phyloP scores from a whole-genome alignment of 192 early-diverging fungal species.

The Linnemannia hyalina region DNA sequence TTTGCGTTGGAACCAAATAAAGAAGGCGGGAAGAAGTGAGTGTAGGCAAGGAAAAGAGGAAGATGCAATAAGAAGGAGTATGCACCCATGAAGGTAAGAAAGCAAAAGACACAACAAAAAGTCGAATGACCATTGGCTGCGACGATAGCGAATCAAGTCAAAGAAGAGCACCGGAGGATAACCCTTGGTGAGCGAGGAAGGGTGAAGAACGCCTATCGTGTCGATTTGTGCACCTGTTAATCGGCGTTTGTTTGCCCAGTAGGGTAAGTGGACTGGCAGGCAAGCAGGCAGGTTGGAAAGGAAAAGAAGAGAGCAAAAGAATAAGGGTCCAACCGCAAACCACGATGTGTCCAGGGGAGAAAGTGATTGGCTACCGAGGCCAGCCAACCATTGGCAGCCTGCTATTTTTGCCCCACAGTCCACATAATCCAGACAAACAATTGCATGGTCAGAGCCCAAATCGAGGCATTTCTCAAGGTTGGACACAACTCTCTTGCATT shows the following conservation, averaged over 20 bases:
- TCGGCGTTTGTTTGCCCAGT: not conserved
- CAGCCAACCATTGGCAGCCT: not conserved
- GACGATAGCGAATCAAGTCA: constrained; percentile 14
- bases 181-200: not conserved
- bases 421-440: not conserved
- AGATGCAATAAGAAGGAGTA: not conserved
- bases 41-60: not conserved
- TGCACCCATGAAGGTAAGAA: not conserved
- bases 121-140: constrained; percentile 15
- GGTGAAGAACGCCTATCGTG: not conserved
- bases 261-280: not conserved
- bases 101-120: not conserved
- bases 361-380: not conserved
- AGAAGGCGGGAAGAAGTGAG: not conserved
- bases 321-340: not conserved
- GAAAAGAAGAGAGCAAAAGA: not conserved
- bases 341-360: not conserved
- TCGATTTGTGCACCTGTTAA: not conserved
- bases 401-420: constrained; percentile 5
- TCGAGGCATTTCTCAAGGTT: not conserved
- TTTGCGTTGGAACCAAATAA: not conserved
- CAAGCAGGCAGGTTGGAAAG: not conserved
- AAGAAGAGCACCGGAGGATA: not conserved
- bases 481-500: not conserved
- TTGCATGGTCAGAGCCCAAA: not conserved